Conservation (phyloP, 371 early-diverging fungal species). For the Apophysomyces elegans region DNA sequence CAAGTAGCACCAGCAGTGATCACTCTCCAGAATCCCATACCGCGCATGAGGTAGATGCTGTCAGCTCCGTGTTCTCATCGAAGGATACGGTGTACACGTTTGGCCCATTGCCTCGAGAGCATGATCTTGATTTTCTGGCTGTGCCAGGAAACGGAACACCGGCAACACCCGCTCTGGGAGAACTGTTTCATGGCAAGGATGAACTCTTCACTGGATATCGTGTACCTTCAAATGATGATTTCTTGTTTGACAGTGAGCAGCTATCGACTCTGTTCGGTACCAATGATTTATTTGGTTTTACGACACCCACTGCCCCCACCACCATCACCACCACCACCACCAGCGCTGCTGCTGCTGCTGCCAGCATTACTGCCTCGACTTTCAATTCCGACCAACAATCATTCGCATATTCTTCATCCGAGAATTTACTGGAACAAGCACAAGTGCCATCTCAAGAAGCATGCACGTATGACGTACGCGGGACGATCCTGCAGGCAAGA, state of each 20-base stretch:
- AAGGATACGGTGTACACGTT: background rate
- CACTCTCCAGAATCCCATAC: conserved; percentile 25
- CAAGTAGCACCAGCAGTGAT: conserved; percentile 16
- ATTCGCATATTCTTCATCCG: background rate
- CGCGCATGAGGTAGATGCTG: conserved; percentile 17
- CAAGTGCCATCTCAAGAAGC: background rate
- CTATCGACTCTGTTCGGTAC: conserved; percentile 34
- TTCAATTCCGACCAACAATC: conserved; percentile 13
- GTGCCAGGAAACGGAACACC: conserved; percentile 7
- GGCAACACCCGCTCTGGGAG: background rate
- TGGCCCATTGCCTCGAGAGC: background rate
- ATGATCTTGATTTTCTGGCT: conserved; percentile 19
- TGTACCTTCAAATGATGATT: conserved; percentile 23
- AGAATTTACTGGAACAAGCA: background rate
- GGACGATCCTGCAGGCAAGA: conserved; percentile 23
- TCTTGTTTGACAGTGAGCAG: conserved; percentile 30
- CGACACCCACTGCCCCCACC: conserved; percentile 20
- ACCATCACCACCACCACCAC: no score
- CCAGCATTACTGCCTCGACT: background rate
- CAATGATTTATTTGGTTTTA: conserved; percentile 36
- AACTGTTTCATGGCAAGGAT: conserved; percentile 39
- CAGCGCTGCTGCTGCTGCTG: no score
- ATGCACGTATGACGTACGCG: background rate
- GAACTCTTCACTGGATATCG: conserved; percentile 36
- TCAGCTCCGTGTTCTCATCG: background rate